Evolutionary conservation across 176 grass and related monocot species (phyloP), one percentile per base, ranked within the genome.

Genomic region (Paspalum vaginatum): DNA sequence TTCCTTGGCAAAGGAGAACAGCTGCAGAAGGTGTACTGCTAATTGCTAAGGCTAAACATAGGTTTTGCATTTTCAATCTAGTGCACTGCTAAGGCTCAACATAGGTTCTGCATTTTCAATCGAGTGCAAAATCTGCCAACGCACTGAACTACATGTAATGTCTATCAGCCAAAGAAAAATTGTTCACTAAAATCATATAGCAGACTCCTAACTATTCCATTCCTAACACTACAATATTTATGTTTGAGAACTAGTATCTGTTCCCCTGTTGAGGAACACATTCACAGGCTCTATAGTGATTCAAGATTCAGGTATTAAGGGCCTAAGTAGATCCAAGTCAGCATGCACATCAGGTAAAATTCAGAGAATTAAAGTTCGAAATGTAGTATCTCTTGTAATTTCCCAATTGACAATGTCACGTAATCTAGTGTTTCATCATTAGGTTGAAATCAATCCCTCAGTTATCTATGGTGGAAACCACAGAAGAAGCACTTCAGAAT

Each of bases 381-480:
- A 41, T 18, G 18, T 72, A 81, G 2, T 27, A 69, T 62, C 71
- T 54, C 46, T 17, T 52, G 22, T 27, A 24, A 59, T 54, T 37
- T 77, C 49, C 39, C 46, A 70, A 64, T 25, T 77, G 55, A 70
- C 51, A 61, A 18, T 43, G 51, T 22, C 51, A 44, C 17, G 22
- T 4, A 77, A 63, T 53, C 46, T 77, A 56, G 51, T 53, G 22
- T 8, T 20, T 79, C 20, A 79, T 15, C 32, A 74, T 49, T 74
- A 65, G 4, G 50, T 51, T 56, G 12, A 65, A 39, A 41, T 26
- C 67, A 49, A 48, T 18, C 18, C 57, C 53, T 56, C 2, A 20
- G 65, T 11, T 70, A 39, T 87, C 63, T 9, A 70, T 70, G 40
- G 49, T 61, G 70, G 57, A 85, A 63, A 55, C 55, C 87, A 76